Base-by-base conservation (phyloP, 495 filamentous ascomycete genomes). In the Lasiosphaeris hirsuta region DNA sequence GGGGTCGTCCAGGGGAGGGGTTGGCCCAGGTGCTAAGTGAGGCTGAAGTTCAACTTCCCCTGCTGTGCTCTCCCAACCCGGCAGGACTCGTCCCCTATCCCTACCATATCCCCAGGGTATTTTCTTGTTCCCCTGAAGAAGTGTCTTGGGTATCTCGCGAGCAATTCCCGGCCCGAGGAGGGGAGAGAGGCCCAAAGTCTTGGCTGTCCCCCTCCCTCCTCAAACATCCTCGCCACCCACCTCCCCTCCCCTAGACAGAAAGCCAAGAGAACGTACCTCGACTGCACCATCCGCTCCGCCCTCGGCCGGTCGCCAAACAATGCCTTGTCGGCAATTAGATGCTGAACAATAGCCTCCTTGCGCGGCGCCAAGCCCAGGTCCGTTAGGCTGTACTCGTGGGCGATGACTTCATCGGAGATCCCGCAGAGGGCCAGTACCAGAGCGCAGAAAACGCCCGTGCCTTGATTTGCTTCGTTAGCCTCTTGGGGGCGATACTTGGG, bases 361-460 rank as follows among this genome's bases (percentile, higher is more conserved):
- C 73, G 70, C 3, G 58, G 65, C 17, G 68, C 70, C 23, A 84
- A 65, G 0, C 82, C 85, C 7, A 84, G 34, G 10, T 82, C 76
- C 0, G 84, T 86, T 11, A 89, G 70, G 42, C 73, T 73, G 65
- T 88, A 89, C 66, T 88, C 86, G 40, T 81, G 65, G 7, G 82
- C 80, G 35, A 89, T 75, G n/a, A 72, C 56, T 13, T 81, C 75
- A 61, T 86, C 78, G 0, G 72, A 57, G 0, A 84, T 77, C 19
- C 83, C 82, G 47, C 77, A 84, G 9, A 89, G 69, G 42, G 75
- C 68, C 7, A 89, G 70, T 18, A 88, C 63, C 8, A 89, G 57
- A 18, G 83, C 86, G 54, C 77, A 75, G 41, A 88, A 64, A 2
- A 88, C 73, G 10, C 86, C 86, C 1, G 86, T 89, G 41, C 86